phyloP scores from a whole-genome alignment of 768 basidiomycete species.

The Termitomyces sp. region DNA sequence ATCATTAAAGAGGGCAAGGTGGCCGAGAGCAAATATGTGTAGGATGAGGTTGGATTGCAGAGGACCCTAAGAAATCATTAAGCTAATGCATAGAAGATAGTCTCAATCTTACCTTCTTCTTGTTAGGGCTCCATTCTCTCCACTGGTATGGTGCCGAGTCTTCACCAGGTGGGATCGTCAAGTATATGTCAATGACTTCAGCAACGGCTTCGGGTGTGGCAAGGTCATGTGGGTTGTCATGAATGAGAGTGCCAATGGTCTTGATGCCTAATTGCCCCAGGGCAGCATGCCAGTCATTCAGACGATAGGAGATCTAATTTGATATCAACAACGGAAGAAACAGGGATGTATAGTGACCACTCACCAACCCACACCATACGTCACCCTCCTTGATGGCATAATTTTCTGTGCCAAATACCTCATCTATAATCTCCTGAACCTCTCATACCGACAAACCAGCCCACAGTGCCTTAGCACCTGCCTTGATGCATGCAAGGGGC shows the following conservation, averaged over 20 bases:
- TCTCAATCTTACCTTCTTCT: no score
- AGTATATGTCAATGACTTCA: no score
- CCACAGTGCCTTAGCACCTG: not conserved
- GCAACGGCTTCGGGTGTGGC: no score
- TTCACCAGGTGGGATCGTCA: no score
- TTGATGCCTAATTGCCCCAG: no score
- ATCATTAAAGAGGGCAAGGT: not conserved
- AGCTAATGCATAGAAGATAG: no score
- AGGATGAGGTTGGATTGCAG: not conserved
- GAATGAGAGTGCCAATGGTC: no score
- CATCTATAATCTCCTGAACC: not conserved
- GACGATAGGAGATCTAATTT: no score
- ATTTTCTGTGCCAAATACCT: not conserved
- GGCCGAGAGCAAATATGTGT: not conserved
- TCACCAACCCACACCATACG: slow-evolving; percentile 3
- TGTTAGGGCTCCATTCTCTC: no score
- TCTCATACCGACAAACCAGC: not conserved
- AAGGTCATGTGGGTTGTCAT: no score
- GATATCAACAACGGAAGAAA: not conserved
- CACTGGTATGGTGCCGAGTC: no score
- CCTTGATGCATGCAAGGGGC: not conserved
- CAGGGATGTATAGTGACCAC: not conserved
- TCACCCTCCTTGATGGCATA: not conserved
- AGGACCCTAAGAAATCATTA: not conserved
- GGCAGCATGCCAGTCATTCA: not conserved